Evolutionary conservation across 2,329 filamentous ascomycete species (phyloP), one percentile per base, ranked within the genome.

Genomic region (Pestalotiopsis sp.): DNA sequence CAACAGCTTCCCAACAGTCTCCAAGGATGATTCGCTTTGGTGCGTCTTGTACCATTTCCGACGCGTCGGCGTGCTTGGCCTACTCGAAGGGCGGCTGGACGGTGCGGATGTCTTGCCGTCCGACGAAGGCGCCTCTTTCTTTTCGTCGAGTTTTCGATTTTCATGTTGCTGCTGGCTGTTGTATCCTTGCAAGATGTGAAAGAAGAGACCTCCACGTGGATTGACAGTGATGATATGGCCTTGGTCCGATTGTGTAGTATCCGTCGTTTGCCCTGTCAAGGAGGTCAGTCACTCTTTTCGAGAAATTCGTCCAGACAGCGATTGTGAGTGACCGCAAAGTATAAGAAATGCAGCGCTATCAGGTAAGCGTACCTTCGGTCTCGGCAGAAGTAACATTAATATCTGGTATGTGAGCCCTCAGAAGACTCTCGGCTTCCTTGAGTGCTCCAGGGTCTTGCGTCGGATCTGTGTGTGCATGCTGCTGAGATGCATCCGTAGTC

Each of bases 1-100:
- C 17, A 84, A 80, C 45, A 85, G 78, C 58, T 83, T 85, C 69
- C 81, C 80, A 27, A 85, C 76, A 0, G 83, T 85, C 25, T 85
- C 84, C 62, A 81, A 79, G 0, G 83, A 85, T 69, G 83, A 82
- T 72, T 83, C 80, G 7, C 65, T 39, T 25, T 66, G 39, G 63
- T 85, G 81, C 3, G 27, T 36, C 27, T 62, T 62, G 72, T 85
- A 85, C 83, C 84, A 85, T 68, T 85, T 85, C 69, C 77, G 79
- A 45, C 79, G 77, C 49, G 74, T 83, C 4, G 83, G 83, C 3
- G 83, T 85, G 31, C 31, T 36, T 36, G 31, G 31, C 7, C 31
- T 36, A 1, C 31, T 36, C 2, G 78, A 76, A 1, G 79, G 57
- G 9, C 23, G 27, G 9, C 25, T 62, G 17, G 59, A 36, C 13